Base-by-base conservation (phyloP, 2,329 filamentous ascomycete species). In the Aspergillus jensenii region DNA sequence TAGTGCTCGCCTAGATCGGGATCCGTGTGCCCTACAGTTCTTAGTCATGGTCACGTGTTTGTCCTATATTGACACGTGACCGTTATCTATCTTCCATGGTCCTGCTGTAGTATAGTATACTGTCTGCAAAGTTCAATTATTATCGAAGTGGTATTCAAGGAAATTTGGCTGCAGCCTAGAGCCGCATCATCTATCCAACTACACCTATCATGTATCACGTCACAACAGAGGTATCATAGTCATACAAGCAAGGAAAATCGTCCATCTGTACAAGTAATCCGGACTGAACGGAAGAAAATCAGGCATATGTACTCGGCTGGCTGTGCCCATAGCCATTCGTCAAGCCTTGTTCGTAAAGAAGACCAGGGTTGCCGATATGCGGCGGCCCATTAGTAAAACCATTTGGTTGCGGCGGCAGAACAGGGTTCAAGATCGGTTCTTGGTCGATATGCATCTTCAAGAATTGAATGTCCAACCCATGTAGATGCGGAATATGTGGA, bases 401-500 rank as follows among this genome's bases (percentile, higher is more conserved):
- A 60, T 75, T 76, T 27, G 68, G 56, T 50, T 71, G 68, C 54
- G 62, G 59, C 43, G 62, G 59, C 39, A 58, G 55, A 41, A 51
- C 39, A 15, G 63, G 52, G n/a, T 37, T 59, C 23, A 58, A 37
- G 33, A 61, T 39, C 21, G 75, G 73, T 58, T 77, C 74, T 21
- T 66, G 65, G 49, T 76, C 73, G 49, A 78, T 71, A 55, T 77
- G 74, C 75, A 78, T 78, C 59, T 67, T 69, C 40, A 73, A 57
- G 31, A 75, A 69, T 37, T 74, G 69, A 35, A 78, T 68, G 40
- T 74, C 66, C 35, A 80, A 63, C 4, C 73, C 76, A 35, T 77
- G 69, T 17, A 82, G 74, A 65, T 82, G 79, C 33, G 76, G 76
- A 60, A 79, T 73, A 59, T 78, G 77, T 25, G 78, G 77, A 47